Conservation (phyloP, 441 rosid species). For the Erodium moschatum region DNA sequence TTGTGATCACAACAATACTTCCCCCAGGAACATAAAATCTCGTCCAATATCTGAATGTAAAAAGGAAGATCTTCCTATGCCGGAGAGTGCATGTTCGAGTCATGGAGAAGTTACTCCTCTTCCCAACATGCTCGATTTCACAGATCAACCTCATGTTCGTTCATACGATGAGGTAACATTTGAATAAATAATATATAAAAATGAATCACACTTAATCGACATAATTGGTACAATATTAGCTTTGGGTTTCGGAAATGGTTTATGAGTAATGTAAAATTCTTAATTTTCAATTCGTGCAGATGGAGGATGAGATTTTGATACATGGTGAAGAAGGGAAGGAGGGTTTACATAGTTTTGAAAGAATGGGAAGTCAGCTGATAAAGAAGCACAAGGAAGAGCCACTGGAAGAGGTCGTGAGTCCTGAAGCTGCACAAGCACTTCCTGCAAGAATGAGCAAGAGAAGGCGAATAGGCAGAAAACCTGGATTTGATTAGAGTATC, state of each 20-base stretch:
- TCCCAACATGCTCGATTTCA: constrained; percentile 31
- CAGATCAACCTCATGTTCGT: constrained; percentile 22
- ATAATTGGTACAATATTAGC: no score
- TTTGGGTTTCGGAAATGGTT: no score
- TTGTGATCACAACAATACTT: constrained; percentile 33
- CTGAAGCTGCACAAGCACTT: constrained; percentile 23
- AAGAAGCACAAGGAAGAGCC: constrained; percentile 31
- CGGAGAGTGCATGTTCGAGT: constrained; percentile 33
- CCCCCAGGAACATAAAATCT: constrained; percentile 33
- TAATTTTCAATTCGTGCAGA: constrained; percentile 23
- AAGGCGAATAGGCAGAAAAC: constrained; percentile 43
- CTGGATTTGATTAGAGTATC: constrained; percentile 30
- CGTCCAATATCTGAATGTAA: not conserved
- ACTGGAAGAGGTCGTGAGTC: not conserved
- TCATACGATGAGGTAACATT: constrained; percentile 33
- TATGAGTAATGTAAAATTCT: no score
- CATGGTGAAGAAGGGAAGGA: constrained; percentile 31
- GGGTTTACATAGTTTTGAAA: constrained; percentile 25
- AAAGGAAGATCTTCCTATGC: constrained; percentile 12
- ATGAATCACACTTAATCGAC: no score
- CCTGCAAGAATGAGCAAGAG: constrained; percentile 43
- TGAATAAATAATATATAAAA: not conserved
- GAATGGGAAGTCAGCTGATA: constrained; percentile 16
- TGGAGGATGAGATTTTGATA: constrained; percentile 17
- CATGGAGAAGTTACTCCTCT: constrained; percentile 32